Base-by-base conservation (phyloP, 1,284 basidiomycete genomes). In the Fomitopsis schrenkii region DNA sequence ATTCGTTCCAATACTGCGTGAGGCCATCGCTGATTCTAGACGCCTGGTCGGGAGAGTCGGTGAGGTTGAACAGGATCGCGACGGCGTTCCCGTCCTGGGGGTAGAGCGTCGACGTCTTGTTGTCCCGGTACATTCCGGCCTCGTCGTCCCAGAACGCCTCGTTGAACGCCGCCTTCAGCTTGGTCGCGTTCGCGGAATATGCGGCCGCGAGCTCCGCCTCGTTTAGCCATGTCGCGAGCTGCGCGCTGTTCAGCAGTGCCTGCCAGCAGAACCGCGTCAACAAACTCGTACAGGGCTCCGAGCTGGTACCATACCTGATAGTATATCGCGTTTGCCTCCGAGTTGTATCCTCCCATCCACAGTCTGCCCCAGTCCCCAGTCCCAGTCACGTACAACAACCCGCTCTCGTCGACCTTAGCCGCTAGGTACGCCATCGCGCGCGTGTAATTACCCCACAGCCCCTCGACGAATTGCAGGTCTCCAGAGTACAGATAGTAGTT, bases 1-100 rank as follows among this genome's bases (percentile, higher is more conserved):
- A 72, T 8, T 79, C 76, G 44, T 79, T 81, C 82, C 82, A 83
- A 63, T 81, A 81, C 59, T 71, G 70, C 22, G 75, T 77, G 41
- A 83, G 71, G 0, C 79, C 80, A 36, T 71, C 59, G 63, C 81
- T 83, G 40, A 83, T 72, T 1, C 75, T 74, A 33, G 70, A 66
- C 3, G 78, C 78, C 63, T 82, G 80, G 12, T 73, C 72, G 1
- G 64, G 52, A 3, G 75, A 74, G 5, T 71, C 75, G 1, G 81
- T 83, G 7, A 82, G 68, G 64, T 80, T 80, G 71, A 79, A 83
- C 19, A 82, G 61, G 3, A 83, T 72, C 1, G 81, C 81, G 59
- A 82, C 73, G 2, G 80, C 77, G 64, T 83, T 83, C 6, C 78
- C 81, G 62, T 83, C 82, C 62, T 83, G 81, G 2, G 82, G 82